Conservation (phyloP, 1,284 basidiomycete species). For the Pyrrhoderma noxium region DNA sequence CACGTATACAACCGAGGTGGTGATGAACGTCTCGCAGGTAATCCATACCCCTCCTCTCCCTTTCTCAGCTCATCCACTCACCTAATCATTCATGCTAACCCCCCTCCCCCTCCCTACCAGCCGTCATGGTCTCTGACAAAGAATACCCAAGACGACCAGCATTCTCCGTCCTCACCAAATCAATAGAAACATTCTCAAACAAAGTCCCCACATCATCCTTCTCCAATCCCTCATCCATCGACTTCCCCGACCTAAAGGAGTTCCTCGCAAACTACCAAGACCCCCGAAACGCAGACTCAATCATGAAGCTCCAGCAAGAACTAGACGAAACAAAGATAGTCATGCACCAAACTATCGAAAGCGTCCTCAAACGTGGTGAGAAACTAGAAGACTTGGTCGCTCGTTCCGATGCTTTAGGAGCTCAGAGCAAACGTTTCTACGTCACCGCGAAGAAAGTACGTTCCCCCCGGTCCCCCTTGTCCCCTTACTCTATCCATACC, state of each 20-base stretch:
- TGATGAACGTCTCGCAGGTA: conserved; percentile 74
- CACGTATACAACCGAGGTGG: conserved; percentile 87
- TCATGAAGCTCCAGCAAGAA: conserved; percentile 98
- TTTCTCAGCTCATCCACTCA: conserved; percentile 1
- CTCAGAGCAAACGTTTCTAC: conserved; percentile 93
- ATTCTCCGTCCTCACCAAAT: conserved; percentile 91
- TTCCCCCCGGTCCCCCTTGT: conserved; percentile 17
- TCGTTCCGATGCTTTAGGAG: conserved; percentile 84
- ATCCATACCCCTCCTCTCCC: background rate
- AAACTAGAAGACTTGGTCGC: conserved; percentile 97
- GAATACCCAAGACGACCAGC: conserved; percentile 97
- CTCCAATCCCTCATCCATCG: conserved; percentile 54
- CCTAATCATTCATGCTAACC: background rate
- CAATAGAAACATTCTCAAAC: conserved; percentile 88
- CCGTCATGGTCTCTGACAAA: conserved; percentile 88
- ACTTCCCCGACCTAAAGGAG: conserved; percentile 64
- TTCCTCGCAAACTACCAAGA: conserved; percentile 97
- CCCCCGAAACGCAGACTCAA: conserved; percentile 94
- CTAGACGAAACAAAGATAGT: conserved; percentile 99
- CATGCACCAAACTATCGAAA: conserved; percentile 98
- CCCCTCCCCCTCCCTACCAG: conserved; percentile 31
- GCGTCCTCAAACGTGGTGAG: conserved; percentile 93
- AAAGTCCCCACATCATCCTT: conserved; percentile 71
- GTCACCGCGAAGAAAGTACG: conserved; percentile 88
- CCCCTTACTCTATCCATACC: background rate